These are phyloP conservation scores for Mycena belliarum DNA, from an alignment of 768 basidiomycete species.

Conservation along the genomic window DNA sequence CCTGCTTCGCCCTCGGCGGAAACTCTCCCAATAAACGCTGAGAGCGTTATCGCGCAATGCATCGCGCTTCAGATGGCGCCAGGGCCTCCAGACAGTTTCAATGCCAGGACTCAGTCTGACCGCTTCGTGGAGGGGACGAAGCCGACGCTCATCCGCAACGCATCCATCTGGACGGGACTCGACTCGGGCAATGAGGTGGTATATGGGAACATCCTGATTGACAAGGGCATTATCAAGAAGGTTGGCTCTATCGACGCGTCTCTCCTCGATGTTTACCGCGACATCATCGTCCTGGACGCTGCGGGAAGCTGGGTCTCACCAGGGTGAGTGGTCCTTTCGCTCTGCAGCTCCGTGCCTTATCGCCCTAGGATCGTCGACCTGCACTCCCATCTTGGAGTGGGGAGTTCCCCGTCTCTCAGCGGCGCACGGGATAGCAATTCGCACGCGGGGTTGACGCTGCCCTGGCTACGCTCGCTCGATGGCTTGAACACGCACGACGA, in stretches of 20 bases:
- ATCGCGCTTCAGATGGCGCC: conserved; percentile 7
- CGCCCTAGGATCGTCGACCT: conserved; percentile 44
- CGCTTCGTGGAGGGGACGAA: conserved; percentile 55
- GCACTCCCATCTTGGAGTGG: conserved; percentile 59
- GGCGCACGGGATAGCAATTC: conserved; percentile 61
- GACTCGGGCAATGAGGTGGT: conserved; percentile 56
- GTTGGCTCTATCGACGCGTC: conserved; percentile 42
- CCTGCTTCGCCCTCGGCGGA: conserved; percentile 27
- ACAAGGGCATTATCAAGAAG: conserved; percentile 61
- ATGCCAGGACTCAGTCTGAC: conserved; percentile 47
- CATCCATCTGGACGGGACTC: conserved; percentile 77
- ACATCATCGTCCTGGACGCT: conserved; percentile 49
- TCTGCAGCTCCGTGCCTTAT: conserved; percentile 33
- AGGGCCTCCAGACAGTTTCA: conserved; percentile 33
- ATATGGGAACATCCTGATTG: conserved; percentile 60
- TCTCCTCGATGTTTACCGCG: conserved; percentile 8
- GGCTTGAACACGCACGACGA: conserved; percentile 76
- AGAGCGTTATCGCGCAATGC: conserved; percentile 10
- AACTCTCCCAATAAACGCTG: conserved; percentile 13
- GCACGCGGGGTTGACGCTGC: conserved; percentile 46
- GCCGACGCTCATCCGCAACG: conserved; percentile 62
- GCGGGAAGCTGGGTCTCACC: conserved; percentile 72
- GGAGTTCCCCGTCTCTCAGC: conserved; percentile 34
- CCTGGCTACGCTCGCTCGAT: conserved; percentile 71
- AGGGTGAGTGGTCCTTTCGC: conserved; percentile 37